Evolutionary conservation across 371 early-diverging fungal genomes (phyloP).

Genomic region (Mortierella sp.): DNA sequence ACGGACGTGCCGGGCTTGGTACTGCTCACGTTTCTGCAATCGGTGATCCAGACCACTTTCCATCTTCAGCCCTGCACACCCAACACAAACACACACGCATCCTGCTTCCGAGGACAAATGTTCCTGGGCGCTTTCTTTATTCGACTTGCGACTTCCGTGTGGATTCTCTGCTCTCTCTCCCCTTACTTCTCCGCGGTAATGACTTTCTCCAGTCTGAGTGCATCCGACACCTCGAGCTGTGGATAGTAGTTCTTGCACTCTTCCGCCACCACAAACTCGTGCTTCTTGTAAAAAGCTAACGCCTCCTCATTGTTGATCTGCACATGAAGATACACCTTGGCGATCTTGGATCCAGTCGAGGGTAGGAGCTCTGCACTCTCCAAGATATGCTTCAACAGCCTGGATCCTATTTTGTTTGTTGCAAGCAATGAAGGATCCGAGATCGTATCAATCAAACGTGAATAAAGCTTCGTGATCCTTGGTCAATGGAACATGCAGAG

Average conservation of each 20-base stretch:
- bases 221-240: slow-evolving; percentile 85
- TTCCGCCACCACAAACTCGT: slow-evolving; percentile 77
- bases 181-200: slow-evolving; percentile 4
- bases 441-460: neutral
- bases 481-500: neutral
- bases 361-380: slow-evolving; percentile 58
- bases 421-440: neutral
- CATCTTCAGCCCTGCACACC: too few relatives aligned
- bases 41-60: too few relatives aligned
- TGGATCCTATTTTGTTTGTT: slow-evolving; percentile 59
- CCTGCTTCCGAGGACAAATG: too few relatives aligned
- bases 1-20: too few relatives aligned
- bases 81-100: too few relatives aligned
- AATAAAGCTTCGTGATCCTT: neutral
- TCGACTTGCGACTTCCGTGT: too few relatives aligned
- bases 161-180: neutral
- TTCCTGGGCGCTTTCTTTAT: too few relatives aligned
- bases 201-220: slow-evolving; percentile 72
- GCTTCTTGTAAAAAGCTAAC: slow-evolving; percentile 86
- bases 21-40: too few relatives aligned
- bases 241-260: slow-evolving; percentile 89
- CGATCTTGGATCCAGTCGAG: slow-evolving; percentile 52
- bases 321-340: slow-evolving; percentile 87
- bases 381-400: slow-evolving; percentile 70
- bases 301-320: slow-evolving; percentile 89